These are phyloP conservation scores for Avicennia marina DNA, from an alignment of 257 asterid genomes.

Conservation along the genomic window DNA sequence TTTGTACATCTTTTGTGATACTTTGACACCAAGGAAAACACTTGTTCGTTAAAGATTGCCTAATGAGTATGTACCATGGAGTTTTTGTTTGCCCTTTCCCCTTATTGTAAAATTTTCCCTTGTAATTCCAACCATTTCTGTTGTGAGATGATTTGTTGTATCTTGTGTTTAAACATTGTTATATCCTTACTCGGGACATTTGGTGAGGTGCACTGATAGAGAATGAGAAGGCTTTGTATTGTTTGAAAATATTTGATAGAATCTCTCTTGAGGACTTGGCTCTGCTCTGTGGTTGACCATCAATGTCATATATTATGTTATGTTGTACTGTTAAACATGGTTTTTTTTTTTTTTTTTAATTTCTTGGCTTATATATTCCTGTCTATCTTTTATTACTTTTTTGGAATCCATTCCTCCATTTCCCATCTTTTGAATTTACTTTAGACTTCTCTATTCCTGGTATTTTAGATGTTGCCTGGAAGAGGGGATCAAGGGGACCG, in stretches of 20 bases:
- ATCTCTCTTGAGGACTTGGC: neutral
- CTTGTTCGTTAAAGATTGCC: neutral
- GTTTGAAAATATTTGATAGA: neutral
- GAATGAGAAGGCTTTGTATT: neutral
- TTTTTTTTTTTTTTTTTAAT: neutral
- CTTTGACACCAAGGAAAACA: neutral
- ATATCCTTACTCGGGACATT: neutral
- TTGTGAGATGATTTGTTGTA: neutral
- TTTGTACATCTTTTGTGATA: neutral
- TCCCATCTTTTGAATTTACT: neutral
- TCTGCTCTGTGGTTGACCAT: neutral
- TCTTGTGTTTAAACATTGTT: neutral
- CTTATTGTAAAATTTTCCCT: neutral
- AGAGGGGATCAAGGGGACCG: slow-evolving; percentile 36
- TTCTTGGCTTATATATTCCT: neutral
- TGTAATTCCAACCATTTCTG: neutral
- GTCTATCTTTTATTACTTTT: neutral
- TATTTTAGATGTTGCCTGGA: slow-evolving; percentile 20
- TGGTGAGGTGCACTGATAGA: neutral
- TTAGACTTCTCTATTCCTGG: slow-evolving; percentile 31
- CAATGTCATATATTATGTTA: neutral
- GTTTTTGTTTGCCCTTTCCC: neutral
- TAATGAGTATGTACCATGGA: neutral
- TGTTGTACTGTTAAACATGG: neutral
- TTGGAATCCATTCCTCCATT: neutral